A percentile compares a stretch with the other conserved stretches of the same genome.
Evolutionary conservation across 345 rosid species (phyloP).

Genomic region (Anastatica hierochuntica): DNA sequence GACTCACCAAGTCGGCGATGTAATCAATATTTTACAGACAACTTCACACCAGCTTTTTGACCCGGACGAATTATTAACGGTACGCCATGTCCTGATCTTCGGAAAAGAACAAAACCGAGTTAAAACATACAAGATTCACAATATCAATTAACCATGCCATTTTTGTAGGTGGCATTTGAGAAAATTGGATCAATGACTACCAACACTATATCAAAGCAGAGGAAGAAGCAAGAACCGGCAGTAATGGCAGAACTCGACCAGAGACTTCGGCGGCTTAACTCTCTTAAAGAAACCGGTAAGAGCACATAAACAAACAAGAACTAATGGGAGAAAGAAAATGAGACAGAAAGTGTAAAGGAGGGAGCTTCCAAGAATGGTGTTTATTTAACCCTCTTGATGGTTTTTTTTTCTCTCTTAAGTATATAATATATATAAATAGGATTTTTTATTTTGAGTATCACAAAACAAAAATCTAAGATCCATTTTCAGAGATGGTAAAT

Average conservation of each 20-base stretch:
- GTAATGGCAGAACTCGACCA: conserved; percentile 97
- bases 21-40: conserved; percentile 71
- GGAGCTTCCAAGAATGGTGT: conserved; percentile 11
- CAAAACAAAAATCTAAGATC: conserved; percentile 18
- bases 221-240: conserved; percentile 96
- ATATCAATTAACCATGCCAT: neutral
- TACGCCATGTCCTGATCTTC: conserved; percentile 26
- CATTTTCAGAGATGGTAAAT: conserved; percentile 21
- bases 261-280: conserved; percentile 76
- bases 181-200: conserved; percentile 86
- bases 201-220: conserved; percentile 83
- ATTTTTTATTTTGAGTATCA: conserved; percentile 13
- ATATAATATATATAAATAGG: conserved; percentile 24
- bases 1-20: conserved; percentile 91
- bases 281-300: conserved; percentile 42
- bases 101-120: neutral
- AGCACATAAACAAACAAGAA: neutral
- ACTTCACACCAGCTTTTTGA: conserved; percentile 93
- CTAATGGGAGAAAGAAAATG: conserved; percentile 5
- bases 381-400: conserved; percentile 15
- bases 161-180: conserved; percentile 81
- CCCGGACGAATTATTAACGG: conserved; percentile 89
- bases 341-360: conserved; percentile 14
- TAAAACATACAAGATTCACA: neutral
- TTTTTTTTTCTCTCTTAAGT: conserved; percentile 5